These are phyloP conservation scores for Cercophora samala DNA, from an alignment of 495 filamentous ascomycete species.

Conservation along the genomic window DNA sequence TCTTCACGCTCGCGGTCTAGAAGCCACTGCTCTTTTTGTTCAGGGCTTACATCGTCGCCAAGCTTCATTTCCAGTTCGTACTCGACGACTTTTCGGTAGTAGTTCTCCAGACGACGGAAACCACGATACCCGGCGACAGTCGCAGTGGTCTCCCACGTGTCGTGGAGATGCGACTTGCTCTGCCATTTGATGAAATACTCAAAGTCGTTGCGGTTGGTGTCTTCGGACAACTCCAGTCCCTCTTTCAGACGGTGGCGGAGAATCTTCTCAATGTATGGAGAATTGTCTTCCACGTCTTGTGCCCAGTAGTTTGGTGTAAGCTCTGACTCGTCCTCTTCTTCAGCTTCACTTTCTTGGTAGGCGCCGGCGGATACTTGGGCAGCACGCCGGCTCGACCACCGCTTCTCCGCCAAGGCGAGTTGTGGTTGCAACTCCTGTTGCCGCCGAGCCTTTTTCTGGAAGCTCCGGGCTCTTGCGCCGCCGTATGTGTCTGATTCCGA, in stretches of 20 bases:
- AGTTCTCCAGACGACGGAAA: constrained; percentile 86
- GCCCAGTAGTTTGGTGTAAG: constrained; percentile 61
- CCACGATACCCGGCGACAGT: constrained; percentile 60
- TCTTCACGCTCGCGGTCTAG: constrained; percentile 83
- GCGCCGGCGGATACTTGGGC: constrained; percentile 82
- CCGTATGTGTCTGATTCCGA: constrained; percentile 74
- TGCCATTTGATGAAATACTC: constrained; percentile 99
- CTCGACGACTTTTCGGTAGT: constrained; percentile 75
- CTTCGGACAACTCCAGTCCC: constrained; percentile 55
- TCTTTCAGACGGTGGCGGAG: constrained; percentile 79
- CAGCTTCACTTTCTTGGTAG: constrained; percentile 79
- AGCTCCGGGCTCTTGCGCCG: constrained; percentile 60
- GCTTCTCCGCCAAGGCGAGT: constrained; percentile 65
- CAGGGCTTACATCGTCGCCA: constrained; percentile 67
- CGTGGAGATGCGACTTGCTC: constrained; percentile 87
- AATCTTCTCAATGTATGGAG: constrained; percentile 82
- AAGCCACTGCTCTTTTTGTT: constrained; percentile 87
- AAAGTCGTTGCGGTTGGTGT: constrained; percentile 71
- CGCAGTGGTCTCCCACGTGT: constrained; percentile 85
- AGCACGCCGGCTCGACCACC: constrained; percentile 87
- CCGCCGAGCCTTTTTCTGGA: constrained; percentile 69
- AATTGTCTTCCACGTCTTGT: constrained; percentile 61
- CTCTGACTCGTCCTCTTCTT: constrained; percentile 63
- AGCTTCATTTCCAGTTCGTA: constrained; percentile 67
- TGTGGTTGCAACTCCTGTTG: constrained; percentile 58